A percentile compares a stretch with the other conserved stretches of the same genome.
Evolutionary conservation across 2,329 filamentous ascomycete species (phyloP).

Genomic region (Epicoccum sorghinum): DNA sequence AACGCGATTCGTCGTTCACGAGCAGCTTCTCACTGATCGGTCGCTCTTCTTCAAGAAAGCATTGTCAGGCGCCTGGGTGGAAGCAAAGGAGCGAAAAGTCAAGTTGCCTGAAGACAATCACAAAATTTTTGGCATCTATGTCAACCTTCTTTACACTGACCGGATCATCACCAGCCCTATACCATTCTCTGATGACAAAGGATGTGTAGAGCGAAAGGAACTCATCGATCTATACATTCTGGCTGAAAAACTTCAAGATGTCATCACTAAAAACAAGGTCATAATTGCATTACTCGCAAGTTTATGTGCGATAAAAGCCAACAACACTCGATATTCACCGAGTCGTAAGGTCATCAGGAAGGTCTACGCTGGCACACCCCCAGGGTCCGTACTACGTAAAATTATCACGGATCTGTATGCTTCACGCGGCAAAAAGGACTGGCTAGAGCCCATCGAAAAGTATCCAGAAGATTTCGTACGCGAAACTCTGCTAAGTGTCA

Average conservation of each 20-base stretch:
- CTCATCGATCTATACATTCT: neutral
- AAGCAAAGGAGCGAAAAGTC: neutral
- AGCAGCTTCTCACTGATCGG: neutral
- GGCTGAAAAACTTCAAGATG: neutral
- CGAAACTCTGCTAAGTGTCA: no score
- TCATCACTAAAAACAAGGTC: neutral
- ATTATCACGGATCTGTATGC: neutral
- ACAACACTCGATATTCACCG: neutral
- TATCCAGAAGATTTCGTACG: no score
- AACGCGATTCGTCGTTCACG: neutral
- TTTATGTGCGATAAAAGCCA: no score
- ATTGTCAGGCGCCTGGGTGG: neutral
- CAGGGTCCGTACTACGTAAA: neutral
- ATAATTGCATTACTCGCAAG: neutral
- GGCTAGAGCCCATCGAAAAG: no score
- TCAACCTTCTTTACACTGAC: neutral
- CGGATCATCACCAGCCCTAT: neutral
- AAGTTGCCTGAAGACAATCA: neutral
- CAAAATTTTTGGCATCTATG: neutral
- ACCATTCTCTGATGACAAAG: no score
- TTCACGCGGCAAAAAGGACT: no score
- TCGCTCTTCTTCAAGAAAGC: conserved; percentile 6
- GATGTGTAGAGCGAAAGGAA: neutral
- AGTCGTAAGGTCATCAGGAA: neutral
- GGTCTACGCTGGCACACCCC: neutral